These are phyloP conservation scores for Ustilago xerochloae DNA, from an alignment of 1,284 basidiomycete species.

Conservation along the genomic window DNA sequence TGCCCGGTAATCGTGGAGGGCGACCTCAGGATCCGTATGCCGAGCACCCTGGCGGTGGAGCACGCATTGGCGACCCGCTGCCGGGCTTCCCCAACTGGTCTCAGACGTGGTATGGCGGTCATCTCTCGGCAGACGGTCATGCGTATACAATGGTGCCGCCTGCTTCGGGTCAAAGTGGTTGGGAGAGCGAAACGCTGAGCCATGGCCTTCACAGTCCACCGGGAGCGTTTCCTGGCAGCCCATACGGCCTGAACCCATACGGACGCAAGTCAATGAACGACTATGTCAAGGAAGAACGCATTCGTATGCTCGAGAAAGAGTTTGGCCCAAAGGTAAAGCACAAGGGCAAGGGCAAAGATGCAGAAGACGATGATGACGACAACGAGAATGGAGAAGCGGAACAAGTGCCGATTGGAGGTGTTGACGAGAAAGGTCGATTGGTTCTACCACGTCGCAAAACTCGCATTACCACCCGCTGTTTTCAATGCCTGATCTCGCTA, in stretches of 20 bases:
- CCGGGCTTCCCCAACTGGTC: slow-evolving; percentile 55
- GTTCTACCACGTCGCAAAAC: slow-evolving; percentile 38
- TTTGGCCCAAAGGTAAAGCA: slow-evolving; percentile 53
- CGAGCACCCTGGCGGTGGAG: slow-evolving; percentile 1
- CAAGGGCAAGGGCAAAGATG: slow-evolving; percentile 24
- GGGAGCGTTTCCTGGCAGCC: background rate
- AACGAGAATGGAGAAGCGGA: slow-evolving; percentile 38
- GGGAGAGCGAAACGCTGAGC: slow-evolving; percentile 58
- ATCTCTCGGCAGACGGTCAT: slow-evolving; percentile 59
- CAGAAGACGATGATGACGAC: slow-evolving; percentile 24
- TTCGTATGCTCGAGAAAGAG: slow-evolving; percentile 60
- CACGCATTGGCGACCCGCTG: slow-evolving; percentile 38
- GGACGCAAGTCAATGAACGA: slow-evolving; percentile 22
- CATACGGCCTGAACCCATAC: slow-evolving; percentile 22
- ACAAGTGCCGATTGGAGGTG: slow-evolving; percentile 35
- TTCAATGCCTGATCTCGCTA: slow-evolving; percentile 43
- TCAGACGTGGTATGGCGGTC: slow-evolving; percentile 59
- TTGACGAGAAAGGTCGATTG: slow-evolving; percentile 38
- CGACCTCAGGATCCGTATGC: slow-evolving; percentile 14
- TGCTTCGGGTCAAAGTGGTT: slow-evolving; percentile 49
- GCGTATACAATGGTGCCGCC: slow-evolving; percentile 59
- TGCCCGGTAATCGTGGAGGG: slow-evolving; percentile 22
- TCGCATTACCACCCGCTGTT: slow-evolving; percentile 30
- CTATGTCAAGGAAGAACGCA: slow-evolving; percentile 56
- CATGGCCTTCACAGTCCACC: slow-evolving; percentile 9